Evolutionary conservation across 768 basidiomycete species (phyloP).

Genomic region (Agaricus subrufescens): DNA sequence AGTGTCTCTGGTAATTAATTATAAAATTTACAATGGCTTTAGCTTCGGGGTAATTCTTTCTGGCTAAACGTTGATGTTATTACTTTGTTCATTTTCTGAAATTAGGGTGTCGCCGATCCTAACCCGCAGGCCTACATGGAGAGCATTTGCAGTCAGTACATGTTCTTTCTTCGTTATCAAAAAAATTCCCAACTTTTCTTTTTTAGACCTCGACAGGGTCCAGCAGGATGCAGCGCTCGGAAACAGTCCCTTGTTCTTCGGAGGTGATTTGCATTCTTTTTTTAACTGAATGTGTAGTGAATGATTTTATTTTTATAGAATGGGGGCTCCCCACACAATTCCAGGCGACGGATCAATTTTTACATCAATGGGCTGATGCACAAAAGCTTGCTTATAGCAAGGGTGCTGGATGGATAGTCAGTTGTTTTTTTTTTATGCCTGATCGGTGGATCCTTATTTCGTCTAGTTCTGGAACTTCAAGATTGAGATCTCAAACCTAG

Average conservation of each 20-base stretch:
- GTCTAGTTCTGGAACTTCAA: conserved; percentile 67
- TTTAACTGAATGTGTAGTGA: not conserved
- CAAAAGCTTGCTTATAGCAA: conserved; percentile 64
- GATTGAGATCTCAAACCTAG: conserved; percentile 48
- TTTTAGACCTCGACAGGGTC: conserved; percentile 57
- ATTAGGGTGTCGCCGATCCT: conserved; percentile 65
- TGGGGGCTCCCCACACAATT: conserved; percentile 62
- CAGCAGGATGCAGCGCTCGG: conserved; percentile 26
- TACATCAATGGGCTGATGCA: conserved; percentile 68
- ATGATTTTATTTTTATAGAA: conserved; percentile 20
- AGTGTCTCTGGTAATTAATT: not conserved
- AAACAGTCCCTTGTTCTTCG: conserved; percentile 37
- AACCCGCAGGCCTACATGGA: conserved; percentile 61
- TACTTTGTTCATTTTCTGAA: conserved; percentile 5
- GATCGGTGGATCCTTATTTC: not conserved
- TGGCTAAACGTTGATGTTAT: not conserved
- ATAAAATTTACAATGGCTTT: not conserved
- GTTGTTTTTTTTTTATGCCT: conserved; percentile 18
- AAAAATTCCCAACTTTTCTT: not conserved
- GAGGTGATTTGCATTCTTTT: conserved; percentile 21
- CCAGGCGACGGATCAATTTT: conserved; percentile 53
- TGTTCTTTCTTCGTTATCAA: not conserved
- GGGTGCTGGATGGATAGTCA: conserved; percentile 63
- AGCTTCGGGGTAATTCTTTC: conserved; percentile 52
- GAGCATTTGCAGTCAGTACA: conserved; percentile 61